These are phyloP conservation scores for Mycena venus DNA, from an alignment of 768 basidiomycete species.

Conservation along the genomic window DNA sequence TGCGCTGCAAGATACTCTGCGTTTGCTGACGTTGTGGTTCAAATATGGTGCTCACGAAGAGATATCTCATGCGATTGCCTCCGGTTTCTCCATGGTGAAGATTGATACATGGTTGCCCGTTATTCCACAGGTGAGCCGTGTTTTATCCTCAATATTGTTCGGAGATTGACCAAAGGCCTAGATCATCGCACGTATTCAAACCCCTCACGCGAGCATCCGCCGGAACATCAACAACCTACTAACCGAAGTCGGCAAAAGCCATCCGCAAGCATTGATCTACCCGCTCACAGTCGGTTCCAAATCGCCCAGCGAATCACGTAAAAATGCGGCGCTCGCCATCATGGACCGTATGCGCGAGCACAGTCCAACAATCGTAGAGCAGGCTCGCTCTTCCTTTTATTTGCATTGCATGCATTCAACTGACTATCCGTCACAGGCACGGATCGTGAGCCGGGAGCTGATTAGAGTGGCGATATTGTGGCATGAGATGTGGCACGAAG, in stretches of 20 bases:
- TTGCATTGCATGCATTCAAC: conserved; percentile 3
- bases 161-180: conserved; percentile 44
- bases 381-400: conserved; percentile 58
- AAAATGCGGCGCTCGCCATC: conserved; percentile 88
- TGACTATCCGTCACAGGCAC: conserved; percentile 64
- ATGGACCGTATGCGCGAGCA: conserved; percentile 97
- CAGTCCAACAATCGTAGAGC: conserved; percentile 87
- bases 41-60: conserved; percentile 93
- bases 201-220: conserved; percentile 88
- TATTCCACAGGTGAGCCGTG: conserved; percentile 85
- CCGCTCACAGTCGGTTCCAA: conserved; percentile 96
- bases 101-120: conserved; percentile 99
- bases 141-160: neutral
- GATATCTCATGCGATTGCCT: conserved; percentile 91
- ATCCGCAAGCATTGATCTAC: conserved; percentile 98
- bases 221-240: conserved; percentile 91
- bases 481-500: conserved; percentile 99
- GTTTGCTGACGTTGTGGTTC: conserved; percentile 97
- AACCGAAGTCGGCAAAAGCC: conserved; percentile 95
- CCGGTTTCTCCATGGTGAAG: conserved; percentile 89
- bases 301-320: conserved; percentile 89
- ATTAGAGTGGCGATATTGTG: conserved; percentile 99
- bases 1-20: conserved; percentile 93
- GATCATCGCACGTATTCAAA: conserved; percentile 99
- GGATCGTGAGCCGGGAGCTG: conserved; percentile 92